phyloP scores from a whole-genome alignment of 2,329 filamentous ascomycete genomes.

The Rutstroemia sp. region DNA sequence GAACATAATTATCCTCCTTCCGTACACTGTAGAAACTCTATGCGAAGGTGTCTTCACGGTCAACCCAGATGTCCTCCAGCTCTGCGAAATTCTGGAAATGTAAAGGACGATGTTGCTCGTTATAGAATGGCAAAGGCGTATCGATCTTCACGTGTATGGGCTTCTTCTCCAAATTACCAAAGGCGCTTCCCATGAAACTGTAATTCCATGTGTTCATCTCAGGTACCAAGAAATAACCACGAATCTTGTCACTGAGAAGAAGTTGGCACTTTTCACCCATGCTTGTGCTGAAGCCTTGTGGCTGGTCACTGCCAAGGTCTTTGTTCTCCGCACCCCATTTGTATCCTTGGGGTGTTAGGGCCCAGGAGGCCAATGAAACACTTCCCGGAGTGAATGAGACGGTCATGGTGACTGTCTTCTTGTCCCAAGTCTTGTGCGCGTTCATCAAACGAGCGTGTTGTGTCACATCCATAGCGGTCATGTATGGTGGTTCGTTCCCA shows the following conservation, averaged over 20 bases:
- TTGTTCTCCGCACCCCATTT: slow-evolving; percentile 97
- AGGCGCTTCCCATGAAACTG: slow-evolving; percentile 91
- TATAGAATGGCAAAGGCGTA: slow-evolving; percentile 84
- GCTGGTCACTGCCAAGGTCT: slow-evolving; percentile 86
- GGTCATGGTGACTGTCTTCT: slow-evolving; percentile 87
- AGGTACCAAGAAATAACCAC: slow-evolving; percentile 92
- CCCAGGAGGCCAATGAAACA: slow-evolving; percentile 90
- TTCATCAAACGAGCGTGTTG: slow-evolving; percentile 89
- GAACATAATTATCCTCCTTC: not conserved
- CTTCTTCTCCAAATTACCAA: slow-evolving; percentile 84
- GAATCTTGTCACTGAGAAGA: slow-evolving; percentile 84
- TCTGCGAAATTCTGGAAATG: slow-evolving; percentile 98
- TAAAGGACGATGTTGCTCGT: slow-evolving; percentile 80
- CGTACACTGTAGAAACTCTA: slow-evolving; percentile 37
- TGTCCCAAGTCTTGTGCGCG: slow-evolving; percentile 70
- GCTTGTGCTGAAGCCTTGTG: slow-evolving; percentile 81
- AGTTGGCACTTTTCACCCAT: slow-evolving; percentile 97
- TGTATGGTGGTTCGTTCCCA: slow-evolving; percentile 91
- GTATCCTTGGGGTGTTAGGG: slow-evolving; percentile 83
- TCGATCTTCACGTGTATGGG: slow-evolving; percentile 88
- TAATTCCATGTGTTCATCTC: slow-evolving; percentile 93
- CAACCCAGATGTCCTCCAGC: slow-evolving; percentile 93
- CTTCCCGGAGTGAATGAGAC: slow-evolving; percentile 96
- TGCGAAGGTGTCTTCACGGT: slow-evolving; percentile 87
- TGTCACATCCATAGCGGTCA: slow-evolving; percentile 91